Percentiles rank a stretch among this genome's conserved stretches.
Evolutionary conservation across 1,284 basidiomycete species (phyloP).

Genomic region (Inonotus hispidus): DNA sequence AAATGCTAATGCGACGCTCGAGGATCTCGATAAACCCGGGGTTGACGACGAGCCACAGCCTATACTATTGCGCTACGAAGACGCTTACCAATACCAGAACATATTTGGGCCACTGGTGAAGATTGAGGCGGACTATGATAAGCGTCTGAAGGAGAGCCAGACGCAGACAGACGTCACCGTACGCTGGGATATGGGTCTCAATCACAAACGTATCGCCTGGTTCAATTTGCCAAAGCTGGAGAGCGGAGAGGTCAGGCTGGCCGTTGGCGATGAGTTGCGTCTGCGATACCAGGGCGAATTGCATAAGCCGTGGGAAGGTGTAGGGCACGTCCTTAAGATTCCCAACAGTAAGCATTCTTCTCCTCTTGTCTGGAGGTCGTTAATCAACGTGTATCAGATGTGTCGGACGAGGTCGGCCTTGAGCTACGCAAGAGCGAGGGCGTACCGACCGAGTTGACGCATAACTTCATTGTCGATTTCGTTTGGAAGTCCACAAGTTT

Average conservation of each 20-base stretch:
- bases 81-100: conserved; percentile 99
- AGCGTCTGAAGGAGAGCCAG: conserved; percentile 95
- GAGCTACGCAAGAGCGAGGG: conserved; percentile 89
- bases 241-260: conserved; percentile 94
- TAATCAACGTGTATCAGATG: conserved; percentile 50
- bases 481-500: conserved; percentile 99
- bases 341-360: conserved; percentile 78
- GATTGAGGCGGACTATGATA: conserved; percentile 99
- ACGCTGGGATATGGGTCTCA: conserved; percentile 96
- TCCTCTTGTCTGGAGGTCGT: neutral
- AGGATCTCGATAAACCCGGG: conserved; percentile 94
- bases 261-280: conserved; percentile 94
- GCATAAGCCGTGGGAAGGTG: conserved; percentile 93
- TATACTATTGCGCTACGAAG: conserved; percentile 89
- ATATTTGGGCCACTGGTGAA: conserved; percentile 98
- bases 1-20: conserved; percentile 88
- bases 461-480: conserved; percentile 95
- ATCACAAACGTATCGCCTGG: conserved; percentile 98
- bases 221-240: conserved; percentile 95
- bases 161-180: conserved; percentile 96
- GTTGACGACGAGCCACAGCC: conserved; percentile 95
- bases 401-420: conserved; percentile 96
- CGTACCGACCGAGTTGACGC: conserved; percentile 92
- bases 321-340: conserved; percentile 98
- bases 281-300: conserved; percentile 86